Evolutionary conservation across 345 rosid species (phyloP), one percentile per base, ranked within the genome.

Genomic region (Pistacia atlantica): DNA sequence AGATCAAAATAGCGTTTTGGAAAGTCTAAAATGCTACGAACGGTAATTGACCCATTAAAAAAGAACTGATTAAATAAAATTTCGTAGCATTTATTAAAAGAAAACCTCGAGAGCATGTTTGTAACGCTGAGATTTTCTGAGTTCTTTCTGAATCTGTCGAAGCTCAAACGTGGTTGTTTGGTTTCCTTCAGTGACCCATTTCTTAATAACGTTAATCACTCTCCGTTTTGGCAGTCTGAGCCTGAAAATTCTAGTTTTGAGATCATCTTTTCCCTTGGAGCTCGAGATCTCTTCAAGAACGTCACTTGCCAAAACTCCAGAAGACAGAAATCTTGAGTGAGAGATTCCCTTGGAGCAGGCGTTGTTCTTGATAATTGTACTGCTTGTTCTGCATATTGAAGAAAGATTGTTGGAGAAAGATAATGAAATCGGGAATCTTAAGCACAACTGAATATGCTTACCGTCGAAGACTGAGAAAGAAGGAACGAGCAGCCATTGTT

Each of bases 41-140:
- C 33, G 3, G 33, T 31, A 31, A 31, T 31, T 1, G 33, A 31
- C 33, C 33, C 33, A 2, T 31, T 31, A 31, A 31, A 31, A 31
- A 31, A 31, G 33, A 31, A 31, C 33, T 31, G 3, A 33, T 14
- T 11, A 18, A 70, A 35, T 16, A 28, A 3, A 65, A 54, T 8
- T 8, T 31, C 66, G 42, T 7, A 37, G 4, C 17, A 49, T 25
- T 31, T 8, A 31, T 61, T 16, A 2, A 73, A 65, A 61, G 0
- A 4, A 9, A 73, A 95, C 99, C 98, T 95, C 98, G 56, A 95
- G 97, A 65, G 99, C 99, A 69, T 95, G 99, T 78, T 92, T 93
- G 86, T 73, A 95, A 46, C 99, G 95, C 76, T 87, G 93, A 78
- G 89, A 89, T 78, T 81, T 87, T 75, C 90, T 81, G 70, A 95